phyloP scores from a whole-genome alignment of 441 rosid species.

The Raphanus hybrid region DNA sequence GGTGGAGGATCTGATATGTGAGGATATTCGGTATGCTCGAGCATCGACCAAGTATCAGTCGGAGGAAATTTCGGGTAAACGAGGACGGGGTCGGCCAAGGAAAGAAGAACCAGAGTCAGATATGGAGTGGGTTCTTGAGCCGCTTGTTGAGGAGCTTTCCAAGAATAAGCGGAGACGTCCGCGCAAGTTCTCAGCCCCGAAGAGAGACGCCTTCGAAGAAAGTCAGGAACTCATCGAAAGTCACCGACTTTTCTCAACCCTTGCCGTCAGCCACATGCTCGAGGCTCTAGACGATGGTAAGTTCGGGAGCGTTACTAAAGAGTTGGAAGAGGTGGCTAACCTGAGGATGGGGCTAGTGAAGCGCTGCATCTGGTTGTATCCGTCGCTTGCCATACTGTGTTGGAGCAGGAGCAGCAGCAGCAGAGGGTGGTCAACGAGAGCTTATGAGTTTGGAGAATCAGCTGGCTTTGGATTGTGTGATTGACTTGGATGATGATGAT shows the following conservation, averaged over 20 bases:
- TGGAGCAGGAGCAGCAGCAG: constrained; percentile 13
- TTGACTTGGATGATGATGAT: constrained; percentile 57
- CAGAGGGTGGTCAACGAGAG: constrained; percentile 14
- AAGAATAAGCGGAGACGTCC: no score
- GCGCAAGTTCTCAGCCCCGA: no score
- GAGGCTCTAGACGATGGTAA: constrained; percentile 51
- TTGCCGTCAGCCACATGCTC: constrained; percentile 49
- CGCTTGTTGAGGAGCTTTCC: no score
- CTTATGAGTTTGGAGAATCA: constrained; percentile 28
- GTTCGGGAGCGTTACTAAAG: constrained; percentile 73
- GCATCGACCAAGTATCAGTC: no score
- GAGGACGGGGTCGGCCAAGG: no score
- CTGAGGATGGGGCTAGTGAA: constrained; percentile 43
- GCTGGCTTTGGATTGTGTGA: constrained; percentile 36
- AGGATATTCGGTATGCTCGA: no score
- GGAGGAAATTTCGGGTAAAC: no score
- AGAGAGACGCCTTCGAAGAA: constrained; percentile 3
- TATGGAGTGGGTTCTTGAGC: no score
- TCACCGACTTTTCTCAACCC: constrained; percentile 62
- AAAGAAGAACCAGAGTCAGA: no score
- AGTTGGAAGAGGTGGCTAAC: constrained; percentile 56
- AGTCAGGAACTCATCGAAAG: constrained; percentile 34
- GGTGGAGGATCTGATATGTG: no score
- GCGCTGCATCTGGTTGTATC: constrained; percentile 42
- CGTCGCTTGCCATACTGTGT: constrained; percentile 22